Evolutionary conservation across 257 asterid species (phyloP).

Genomic region (Linderniella brevidens): DNA sequence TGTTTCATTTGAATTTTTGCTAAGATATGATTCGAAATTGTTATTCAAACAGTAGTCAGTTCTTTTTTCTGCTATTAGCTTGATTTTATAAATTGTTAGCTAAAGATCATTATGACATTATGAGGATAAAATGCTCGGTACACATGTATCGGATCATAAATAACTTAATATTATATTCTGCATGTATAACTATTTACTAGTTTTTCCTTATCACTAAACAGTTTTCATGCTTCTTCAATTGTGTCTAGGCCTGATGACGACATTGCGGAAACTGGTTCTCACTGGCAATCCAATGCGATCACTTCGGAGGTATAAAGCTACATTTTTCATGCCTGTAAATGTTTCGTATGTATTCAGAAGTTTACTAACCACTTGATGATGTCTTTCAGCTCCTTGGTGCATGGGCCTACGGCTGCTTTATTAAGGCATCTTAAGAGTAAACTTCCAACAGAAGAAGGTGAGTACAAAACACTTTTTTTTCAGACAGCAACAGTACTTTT

Average conservation of each 20-base stretch:
- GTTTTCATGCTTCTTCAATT: constrained; percentile 1
- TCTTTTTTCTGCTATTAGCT: no score
- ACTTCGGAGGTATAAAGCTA: constrained; percentile 61
- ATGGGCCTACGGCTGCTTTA: constrained; percentile 80
- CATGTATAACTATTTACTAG: not conserved
- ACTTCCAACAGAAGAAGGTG: constrained; percentile 88
- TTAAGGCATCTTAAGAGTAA: constrained; percentile 75
- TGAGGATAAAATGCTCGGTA: no score
- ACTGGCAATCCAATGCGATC: constrained; percentile 82
- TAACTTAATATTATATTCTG: no score
- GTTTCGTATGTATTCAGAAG: constrained; percentile 9
- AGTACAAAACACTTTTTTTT: constrained; percentile 12
- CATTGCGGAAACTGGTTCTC: constrained; percentile 81
- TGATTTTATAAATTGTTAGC: no score
- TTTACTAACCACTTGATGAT: constrained; percentile 12
- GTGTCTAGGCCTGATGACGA: constrained; percentile 68
- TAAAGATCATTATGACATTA: no score
- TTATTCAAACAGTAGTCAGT: no score
- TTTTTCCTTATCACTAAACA: no score
- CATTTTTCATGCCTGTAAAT: constrained; percentile 8
- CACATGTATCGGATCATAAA: no score
- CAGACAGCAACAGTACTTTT: constrained; percentile 2
- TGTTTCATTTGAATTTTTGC: no score
- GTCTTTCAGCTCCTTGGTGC: constrained; percentile 60
- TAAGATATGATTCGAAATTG: no score